Evolutionary conservation across 768 basidiomycete species (phyloP).

Genomic region (Floccularia luteovirens): DNA sequence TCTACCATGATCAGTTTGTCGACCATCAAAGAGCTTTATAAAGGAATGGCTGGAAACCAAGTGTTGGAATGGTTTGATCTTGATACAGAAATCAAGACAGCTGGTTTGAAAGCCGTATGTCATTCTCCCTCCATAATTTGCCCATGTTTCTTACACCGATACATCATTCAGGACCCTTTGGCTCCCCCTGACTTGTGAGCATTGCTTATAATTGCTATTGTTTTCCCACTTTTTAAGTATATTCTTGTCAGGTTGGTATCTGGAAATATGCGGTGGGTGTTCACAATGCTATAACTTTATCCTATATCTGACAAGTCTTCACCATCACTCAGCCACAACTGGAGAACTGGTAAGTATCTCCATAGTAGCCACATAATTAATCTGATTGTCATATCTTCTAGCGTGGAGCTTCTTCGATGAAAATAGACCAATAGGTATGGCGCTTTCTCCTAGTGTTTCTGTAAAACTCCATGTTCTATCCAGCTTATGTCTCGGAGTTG

Average conservation of each 20-base stretch:
- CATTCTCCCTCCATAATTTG: no score
- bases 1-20: not conserved
- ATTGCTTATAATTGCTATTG: not conserved
- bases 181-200: conserved; percentile 36
- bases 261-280: conserved; percentile 32
- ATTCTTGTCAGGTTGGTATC: conserved; percentile 24
- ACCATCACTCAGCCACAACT: conserved; percentile 26
- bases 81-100: conserved; percentile 55
- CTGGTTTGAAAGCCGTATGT: conserved; percentile 39
- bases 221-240: not conserved
- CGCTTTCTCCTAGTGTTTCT: not conserved
- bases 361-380: not conserved
- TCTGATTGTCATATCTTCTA: conserved; percentile 7
- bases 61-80: conserved; percentile 55
- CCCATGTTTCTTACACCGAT: not conserved
- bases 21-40: not conserved
- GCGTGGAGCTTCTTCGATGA: conserved; percentile 38
- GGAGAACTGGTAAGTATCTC: conserved; percentile 31
- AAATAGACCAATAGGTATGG: conserved; percentile 27
- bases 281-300: not conserved
- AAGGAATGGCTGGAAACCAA: conserved; percentile 55
- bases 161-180: conserved; percentile 25
- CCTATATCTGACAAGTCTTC: not conserved
- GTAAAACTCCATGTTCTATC: not conserved
- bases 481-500: conserved; percentile 36